Conservation (phyloP, 2,329 filamentous ascomycete genomes). For the Achaetomium macrosporum region DNA sequence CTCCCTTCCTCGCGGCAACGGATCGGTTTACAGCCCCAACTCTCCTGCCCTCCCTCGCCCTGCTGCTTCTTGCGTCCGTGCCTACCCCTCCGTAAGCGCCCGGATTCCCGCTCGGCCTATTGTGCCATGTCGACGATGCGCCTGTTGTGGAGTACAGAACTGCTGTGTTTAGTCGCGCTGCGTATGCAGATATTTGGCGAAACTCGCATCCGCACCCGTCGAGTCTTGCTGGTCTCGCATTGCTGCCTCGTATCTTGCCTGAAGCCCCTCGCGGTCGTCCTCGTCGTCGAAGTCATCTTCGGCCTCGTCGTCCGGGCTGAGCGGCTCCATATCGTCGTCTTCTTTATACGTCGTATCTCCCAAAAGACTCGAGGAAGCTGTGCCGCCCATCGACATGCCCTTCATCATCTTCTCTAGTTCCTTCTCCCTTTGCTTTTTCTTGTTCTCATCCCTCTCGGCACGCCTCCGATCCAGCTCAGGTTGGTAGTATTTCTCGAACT, state of each 20-base stretch:
- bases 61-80: no score
- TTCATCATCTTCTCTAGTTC: conserved; percentile 92
- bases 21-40: no score
- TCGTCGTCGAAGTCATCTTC: conserved; percentile 58
- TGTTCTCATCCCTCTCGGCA: conserved; percentile 68
- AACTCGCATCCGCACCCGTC: conserved; percentile 51
- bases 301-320: conserved; percentile 48
- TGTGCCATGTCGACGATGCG: no score
- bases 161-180: conserved; percentile 28
- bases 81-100: no score
- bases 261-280: conserved; percentile 58
- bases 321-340: conserved; percentile 37
- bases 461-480: conserved; percentile 80
- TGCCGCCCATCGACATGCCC: conserved; percentile 61
- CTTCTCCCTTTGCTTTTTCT: conserved; percentile 64
- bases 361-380: conserved; percentile 22
- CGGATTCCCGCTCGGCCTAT: no score
- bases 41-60: no score
- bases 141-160: conserved; percentile 8
- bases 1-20: no score
- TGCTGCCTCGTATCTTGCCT: conserved; percentile 71
- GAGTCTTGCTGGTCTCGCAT: conserved; percentile 54
- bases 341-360: conserved; percentile 35
- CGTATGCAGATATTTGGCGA: conserved; percentile 53
- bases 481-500: conserved; percentile 86